phyloP scores from a whole-genome alignment of 2,329 filamentous ascomycete genomes.

The Geosmithia flava region DNA sequence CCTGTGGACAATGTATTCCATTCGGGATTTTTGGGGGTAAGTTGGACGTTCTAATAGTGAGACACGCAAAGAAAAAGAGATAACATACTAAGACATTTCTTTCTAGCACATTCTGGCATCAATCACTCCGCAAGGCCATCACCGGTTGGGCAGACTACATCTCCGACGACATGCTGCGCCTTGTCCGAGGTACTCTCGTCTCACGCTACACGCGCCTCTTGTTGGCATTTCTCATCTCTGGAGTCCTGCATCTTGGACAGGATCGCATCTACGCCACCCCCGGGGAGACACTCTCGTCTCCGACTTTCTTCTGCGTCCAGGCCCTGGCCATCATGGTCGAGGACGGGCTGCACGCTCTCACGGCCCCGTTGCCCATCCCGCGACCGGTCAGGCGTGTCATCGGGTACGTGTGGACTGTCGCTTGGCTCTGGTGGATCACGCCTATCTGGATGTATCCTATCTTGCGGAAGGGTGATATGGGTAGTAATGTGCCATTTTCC shows the following conservation, averaged over 20 bases:
- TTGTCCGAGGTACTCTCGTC: neutral
- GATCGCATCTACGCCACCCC: neutral
- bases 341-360: conserved; percentile 3
- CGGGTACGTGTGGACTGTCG: conserved; percentile 2
- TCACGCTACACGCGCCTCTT: conserved; percentile 3
- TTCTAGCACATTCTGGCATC: conserved; percentile 4
- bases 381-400: neutral
- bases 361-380: neutral
- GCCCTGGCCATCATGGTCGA: conserved; percentile 5
- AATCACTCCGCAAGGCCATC: conserved; percentile 3
- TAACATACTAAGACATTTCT: neutral
- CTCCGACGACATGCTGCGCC: conserved; percentile 1
- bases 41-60: too few relatives aligned
- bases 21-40: conserved; percentile 5
- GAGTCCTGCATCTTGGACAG: conserved; percentile 1
- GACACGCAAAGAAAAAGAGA: too few relatives aligned
- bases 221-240: conserved; percentile 3
- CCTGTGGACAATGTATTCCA: conserved; percentile 1
- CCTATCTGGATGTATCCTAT: neutral
- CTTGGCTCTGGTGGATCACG: conserved; percentile 2
- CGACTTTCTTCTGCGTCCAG: conserved; percentile 4
- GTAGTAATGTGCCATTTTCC: neutral
- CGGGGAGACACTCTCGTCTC: neutral
- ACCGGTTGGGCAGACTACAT: conserved; percentile 2
- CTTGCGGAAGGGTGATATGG: neutral